These are phyloP conservation scores for Lasiodiplodia citricola DNA, from an alignment of 2,329 filamentous ascomycete genomes.

Conservation along the genomic window DNA sequence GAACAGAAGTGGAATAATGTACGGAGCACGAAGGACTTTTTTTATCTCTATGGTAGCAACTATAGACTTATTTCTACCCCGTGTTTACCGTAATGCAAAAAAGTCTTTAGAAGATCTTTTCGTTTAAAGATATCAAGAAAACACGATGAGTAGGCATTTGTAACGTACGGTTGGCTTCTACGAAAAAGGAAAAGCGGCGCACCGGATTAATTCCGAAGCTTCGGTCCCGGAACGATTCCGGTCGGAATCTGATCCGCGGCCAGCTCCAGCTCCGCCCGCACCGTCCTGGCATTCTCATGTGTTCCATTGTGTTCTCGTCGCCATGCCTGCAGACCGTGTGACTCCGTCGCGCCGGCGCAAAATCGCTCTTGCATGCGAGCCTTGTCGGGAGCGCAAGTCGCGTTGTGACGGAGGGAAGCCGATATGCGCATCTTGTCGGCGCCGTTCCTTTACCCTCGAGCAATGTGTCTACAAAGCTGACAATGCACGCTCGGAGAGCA, in stretches of 20 bases:
- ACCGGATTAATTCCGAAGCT: background rate
- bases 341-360: background rate
- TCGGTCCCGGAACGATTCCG: background rate
- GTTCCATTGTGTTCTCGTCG: background rate
- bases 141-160: too few species aligned
- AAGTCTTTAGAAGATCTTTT: too few species aligned
- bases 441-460: background rate
- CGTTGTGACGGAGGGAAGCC: background rate
- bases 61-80: too few species aligned
- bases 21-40: too few species aligned
- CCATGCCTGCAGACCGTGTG: background rate
- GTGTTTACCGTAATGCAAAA: too few species aligned
- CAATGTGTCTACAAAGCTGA: constrained; percentile 3
- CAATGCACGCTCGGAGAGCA: background rate
- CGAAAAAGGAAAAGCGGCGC: background rate
- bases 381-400: background rate
- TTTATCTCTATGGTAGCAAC: too few species aligned
- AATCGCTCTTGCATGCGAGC: background rate
- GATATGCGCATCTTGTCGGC: background rate
- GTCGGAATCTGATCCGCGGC: background rate
- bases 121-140: too few species aligned
- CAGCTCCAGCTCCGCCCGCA: background rate
- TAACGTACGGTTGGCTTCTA: too few species aligned
- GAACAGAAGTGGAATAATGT: too few species aligned
- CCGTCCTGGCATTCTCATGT: background rate